phyloP scores from a whole-genome alignment of 768 basidiomycete genomes.

The Tylopilus balloui region DNA sequence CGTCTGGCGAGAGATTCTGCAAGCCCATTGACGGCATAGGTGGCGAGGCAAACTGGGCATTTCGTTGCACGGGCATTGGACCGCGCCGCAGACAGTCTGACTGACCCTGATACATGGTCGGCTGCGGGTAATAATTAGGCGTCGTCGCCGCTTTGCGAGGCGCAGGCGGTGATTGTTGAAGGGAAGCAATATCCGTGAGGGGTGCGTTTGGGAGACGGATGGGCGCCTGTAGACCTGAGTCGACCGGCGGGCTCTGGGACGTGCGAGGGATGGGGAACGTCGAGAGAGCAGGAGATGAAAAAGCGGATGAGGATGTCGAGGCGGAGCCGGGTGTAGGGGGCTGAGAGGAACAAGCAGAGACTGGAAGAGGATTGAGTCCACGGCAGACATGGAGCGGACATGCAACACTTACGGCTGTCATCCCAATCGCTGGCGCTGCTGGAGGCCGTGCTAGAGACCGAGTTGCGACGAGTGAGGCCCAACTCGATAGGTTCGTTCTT shows the following conservation, averaged over 20 bases:
- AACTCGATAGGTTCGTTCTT: constrained; percentile 64
- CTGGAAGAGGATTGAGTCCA: constrained; percentile 9
- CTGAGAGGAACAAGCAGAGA: constrained; percentile 32
- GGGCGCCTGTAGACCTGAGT: constrained; percentile 40
- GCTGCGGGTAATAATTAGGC: constrained; percentile 33
- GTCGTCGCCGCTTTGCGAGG: constrained; percentile 33
- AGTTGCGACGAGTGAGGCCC: constrained; percentile 51
- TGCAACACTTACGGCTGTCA: constrained; percentile 56
- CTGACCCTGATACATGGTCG: constrained; percentile 27
- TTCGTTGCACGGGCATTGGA: constrained; percentile 30
- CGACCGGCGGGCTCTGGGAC: constrained; percentile 45
- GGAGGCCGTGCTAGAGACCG: constrained; percentile 56
- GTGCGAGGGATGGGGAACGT: constrained; percentile 60
- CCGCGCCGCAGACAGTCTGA: constrained; percentile 29
- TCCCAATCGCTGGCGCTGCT: constrained; percentile 71
- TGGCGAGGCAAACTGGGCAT: constrained; percentile 28
- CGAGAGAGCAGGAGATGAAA: constrained; percentile 57
- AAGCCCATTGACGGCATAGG: constrained; percentile 27
- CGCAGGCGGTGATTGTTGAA: constrained; percentile 33
- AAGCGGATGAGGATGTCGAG: constrained; percentile 62
- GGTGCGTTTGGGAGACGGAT: constrained; percentile 75
- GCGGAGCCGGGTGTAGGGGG: constrained; percentile 39
- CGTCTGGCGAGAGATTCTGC: constrained; percentile 27
- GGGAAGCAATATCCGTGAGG: constrained; percentile 62
- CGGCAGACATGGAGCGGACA: not conserved